Evolutionary conservation across 1,284 basidiomycete species (phyloP).

Genomic region (Sanguinoderma infundibulare): DNA sequence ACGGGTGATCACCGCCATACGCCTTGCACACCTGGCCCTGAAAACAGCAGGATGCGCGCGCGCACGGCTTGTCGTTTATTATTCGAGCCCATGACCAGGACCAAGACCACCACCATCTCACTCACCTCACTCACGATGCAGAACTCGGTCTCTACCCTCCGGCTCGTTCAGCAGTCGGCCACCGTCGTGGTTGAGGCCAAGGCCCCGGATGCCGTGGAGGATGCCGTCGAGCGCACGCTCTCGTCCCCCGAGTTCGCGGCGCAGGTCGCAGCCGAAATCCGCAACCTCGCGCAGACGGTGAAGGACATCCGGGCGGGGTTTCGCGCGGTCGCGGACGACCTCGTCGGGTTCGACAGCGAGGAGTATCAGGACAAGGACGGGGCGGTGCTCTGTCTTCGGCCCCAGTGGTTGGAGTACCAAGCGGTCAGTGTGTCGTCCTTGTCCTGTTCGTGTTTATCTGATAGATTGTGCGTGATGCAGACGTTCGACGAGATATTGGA

Average conservation of each 20-base stretch:
- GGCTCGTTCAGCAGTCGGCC: background rate
- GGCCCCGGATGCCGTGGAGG: background rate
- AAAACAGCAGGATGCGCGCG: background rate
- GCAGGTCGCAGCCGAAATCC: background rate
- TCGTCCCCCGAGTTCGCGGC: background rate
- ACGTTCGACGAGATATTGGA: slow-evolving; percentile 3
- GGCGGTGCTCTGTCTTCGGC: background rate
- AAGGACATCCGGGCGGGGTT: background rate
- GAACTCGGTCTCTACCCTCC: background rate
- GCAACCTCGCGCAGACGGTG: background rate
- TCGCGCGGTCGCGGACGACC: background rate
- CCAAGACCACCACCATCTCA: no score
- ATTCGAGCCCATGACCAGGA: background rate
- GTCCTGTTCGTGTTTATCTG: background rate
- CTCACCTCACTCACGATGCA: background rate
- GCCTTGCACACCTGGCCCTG: background rate
- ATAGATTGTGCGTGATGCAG: no score
- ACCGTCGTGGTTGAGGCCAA: background rate
- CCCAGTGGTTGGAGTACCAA: background rate
- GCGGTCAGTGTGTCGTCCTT: background rate
- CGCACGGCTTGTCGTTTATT: background rate
- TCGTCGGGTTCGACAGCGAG: background rate
- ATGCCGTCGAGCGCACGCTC: background rate
- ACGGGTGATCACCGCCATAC: background rate
- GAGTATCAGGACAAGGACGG: background rate